A percentile compares a stretch with the other conserved stretches of the same genome.
Conservation (phyloP, 805 yeast genomes). For the Metschnikowia borealis region DNA sequence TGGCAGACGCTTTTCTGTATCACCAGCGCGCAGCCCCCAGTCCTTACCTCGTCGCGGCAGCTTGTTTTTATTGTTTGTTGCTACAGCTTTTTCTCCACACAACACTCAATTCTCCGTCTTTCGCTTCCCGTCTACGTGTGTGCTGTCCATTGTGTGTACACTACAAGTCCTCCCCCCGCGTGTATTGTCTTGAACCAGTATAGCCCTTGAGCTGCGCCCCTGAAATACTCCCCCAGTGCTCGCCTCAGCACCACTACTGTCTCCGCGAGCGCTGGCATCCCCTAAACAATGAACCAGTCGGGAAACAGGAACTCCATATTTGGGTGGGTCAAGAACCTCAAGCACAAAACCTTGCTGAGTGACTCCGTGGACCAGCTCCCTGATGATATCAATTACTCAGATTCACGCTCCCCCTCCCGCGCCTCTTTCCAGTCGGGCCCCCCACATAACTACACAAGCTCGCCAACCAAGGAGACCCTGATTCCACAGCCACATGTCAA, state of each 20-base stretch:
- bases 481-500: constrained; percentile 5
- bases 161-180: not conserved
- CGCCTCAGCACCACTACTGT: constrained; percentile 2
- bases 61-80: constrained; percentile 3
- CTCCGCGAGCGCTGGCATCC: constrained; percentile 3
- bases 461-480: constrained; percentile 9
- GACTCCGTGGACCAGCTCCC: constrained; percentile 37
- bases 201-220: constrained; percentile 1
- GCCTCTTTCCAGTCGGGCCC: constrained; percentile 13
- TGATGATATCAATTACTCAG: constrained; percentile 17
- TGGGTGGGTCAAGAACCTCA: constrained; percentile 45
- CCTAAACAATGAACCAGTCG: constrained; percentile 33
- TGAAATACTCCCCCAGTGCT: constrained; percentile 1
- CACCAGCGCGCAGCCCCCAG: not conserved
- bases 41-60: constrained; percentile 1
- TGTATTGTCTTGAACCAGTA: not conserved
- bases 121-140: constrained; percentile 2
- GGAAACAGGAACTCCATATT: constrained; percentile 38
- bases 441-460: constrained; percentile 13
- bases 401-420: constrained; percentile 20
- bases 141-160: not conserved
- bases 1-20: constrained; percentile 1
- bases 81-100: constrained; percentile 7
- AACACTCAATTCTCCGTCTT: not conserved
- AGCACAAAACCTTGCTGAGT: constrained; percentile 33